These are phyloP conservation scores for Sonneratia alba DNA, from an alignment of 345 rosid species.

Conservation along the genomic window DNA sequence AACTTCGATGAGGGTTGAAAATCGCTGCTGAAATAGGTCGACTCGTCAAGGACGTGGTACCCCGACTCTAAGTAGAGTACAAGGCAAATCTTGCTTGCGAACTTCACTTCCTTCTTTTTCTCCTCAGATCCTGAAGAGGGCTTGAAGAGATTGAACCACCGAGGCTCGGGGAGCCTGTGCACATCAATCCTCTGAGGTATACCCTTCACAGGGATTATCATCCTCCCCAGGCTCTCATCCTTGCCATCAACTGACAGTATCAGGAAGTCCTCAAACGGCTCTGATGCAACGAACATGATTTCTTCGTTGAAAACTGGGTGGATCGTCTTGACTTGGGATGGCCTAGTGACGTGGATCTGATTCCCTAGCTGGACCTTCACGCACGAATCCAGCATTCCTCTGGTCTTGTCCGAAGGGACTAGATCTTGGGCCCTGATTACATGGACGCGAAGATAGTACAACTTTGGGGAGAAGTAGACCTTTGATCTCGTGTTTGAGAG, in stretches of 20 bases:
- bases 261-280: conserved; percentile 78
- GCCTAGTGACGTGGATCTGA: conserved; percentile 50
- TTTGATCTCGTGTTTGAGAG: conserved; percentile 68
- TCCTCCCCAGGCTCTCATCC: conserved; percentile 56
- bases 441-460: conserved; percentile 69
- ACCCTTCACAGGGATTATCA: conserved; percentile 34
- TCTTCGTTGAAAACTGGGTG: conserved; percentile 80
- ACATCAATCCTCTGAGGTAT: conserved; percentile 47
- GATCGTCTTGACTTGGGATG: conserved; percentile 33
- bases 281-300: conserved; percentile 86
- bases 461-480: conserved; percentile 88
- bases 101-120: conserved; percentile 69
- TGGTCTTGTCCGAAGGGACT: conserved; percentile 51
- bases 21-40: conserved; percentile 89
- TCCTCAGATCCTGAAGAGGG: conserved; percentile 41
- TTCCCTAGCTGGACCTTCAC: conserved; percentile 54
- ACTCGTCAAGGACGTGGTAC: conserved; percentile 95
- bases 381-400: conserved; percentile 41
- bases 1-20: conserved; percentile 83
- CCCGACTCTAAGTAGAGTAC: conserved; percentile 66
- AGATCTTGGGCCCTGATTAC: conserved; percentile 85
- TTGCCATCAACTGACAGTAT: conserved; percentile 58
- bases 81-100: conserved; percentile 71
- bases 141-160: conserved; percentile 62
- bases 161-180: conserved; percentile 47